Evolutionary conservation across 1,139 yeast genomes (phyloP), one percentile per base, ranked within the genome.

Genomic region (Taiozyma sp.): DNA sequence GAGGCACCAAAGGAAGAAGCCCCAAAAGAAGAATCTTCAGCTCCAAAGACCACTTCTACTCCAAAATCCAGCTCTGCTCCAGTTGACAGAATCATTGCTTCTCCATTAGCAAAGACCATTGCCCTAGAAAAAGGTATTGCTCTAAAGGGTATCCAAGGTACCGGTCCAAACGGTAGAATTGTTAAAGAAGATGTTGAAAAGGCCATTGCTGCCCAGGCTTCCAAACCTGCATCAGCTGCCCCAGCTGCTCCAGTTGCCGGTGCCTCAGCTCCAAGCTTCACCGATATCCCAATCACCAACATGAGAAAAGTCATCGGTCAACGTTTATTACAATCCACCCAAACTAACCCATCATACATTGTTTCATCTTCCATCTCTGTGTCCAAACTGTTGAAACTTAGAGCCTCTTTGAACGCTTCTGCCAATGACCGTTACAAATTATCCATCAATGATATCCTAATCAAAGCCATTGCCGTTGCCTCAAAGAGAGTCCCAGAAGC

Each of bases 91-190:
- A 86, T 93, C 70, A 70, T 90, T 62, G 99, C 99, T 50, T 91
- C 98, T 56, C 99, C 99, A 54, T 77, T 87, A 61, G 99, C 99
- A 58, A 92, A 92, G 79, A 83, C 84, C 61, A 78, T 93, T 65
- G 99, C 99, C 55, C 79, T 92, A 63, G 97, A 92, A 71, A 83
- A 86, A 73, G 98, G 98, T 64, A 79, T 93, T 64, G 80, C 96
- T 45, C 81, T 93, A 64, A 88, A 86, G 75, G 83, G 82, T 63
- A 76, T 93, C 67, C 83, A 83, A 73, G 99, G 98, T 63, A 73
- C 96, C 46, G 99, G 99, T 64, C 98, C 98, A 68, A 79, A 80
- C 64, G 98, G 98, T 60, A 87, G 99, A 77, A 89, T 93, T 67
- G 79, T 88, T 60, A 95, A 93, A 68, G 83, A 83, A 65, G 99